Evolutionary conservation across 2,329 filamentous ascomycete species (phyloP), one percentile per base, ranked within the genome.

Genomic region (Clarireedia sp.): DNA sequence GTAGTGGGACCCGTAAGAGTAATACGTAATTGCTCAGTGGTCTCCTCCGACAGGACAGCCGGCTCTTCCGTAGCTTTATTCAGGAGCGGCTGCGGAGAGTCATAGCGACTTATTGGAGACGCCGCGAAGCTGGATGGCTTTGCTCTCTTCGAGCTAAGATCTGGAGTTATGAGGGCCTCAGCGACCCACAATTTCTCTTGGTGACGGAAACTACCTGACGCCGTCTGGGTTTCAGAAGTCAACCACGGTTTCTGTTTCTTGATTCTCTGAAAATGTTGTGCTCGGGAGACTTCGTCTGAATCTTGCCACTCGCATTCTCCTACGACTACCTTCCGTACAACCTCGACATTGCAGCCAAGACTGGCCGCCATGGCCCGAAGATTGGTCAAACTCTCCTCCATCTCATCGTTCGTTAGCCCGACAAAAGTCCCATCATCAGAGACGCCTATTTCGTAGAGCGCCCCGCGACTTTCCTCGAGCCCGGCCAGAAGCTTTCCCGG

Each of bases 371-470:
- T 99, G 50, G 88, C 83, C 58, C 85, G 82, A 38, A 99, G 73
- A 56, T 91, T 96, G 43, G 80, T 80, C 58, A 97, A 77, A 68
- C 90, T 96, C 71, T 97, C 92, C 59, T 92, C 82, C 78, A 99
- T 82, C 71, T 99, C 94, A 67, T 96, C 90, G 61, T 88, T 83
- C 2, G 89, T 88, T 47, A 99, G 75, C 0, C 94, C 94, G 43
- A 96, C 82, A 56, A 99, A 83, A 0, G 87, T 90, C 7, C 94
- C 94, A 72, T 97, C 90, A 69, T 99, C 94, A 26, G 91, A 87
- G 9, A 99, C 90, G 0, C 94, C 94, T 69, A 99, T 95, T 70
- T 99, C 92, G 64, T 99, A 99, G 49, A 97, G 72, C 1, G 94
- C 94, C 5, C 94, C 94, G 62, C 89, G 86, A 16, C 90, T 96